phyloP scores from a whole-genome alignment of 2,329 filamentous ascomycete species.

The Phoma herbarum region DNA sequence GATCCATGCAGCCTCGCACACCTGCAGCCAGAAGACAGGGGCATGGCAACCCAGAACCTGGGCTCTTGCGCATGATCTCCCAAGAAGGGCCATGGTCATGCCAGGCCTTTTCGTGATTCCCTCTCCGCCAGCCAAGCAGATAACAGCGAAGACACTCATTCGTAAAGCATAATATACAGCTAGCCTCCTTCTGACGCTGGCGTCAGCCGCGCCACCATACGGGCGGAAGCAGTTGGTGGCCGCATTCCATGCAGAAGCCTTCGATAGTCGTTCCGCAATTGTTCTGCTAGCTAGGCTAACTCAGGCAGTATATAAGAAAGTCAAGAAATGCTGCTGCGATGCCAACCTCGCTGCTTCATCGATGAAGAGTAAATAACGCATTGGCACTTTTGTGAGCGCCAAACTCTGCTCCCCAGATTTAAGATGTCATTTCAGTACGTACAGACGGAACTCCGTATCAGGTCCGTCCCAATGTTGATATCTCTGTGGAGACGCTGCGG shows the following conservation, averaged over 20 bases:
- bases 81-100: slow-evolving; percentile 8
- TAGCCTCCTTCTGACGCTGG: slow-evolving; percentile 11
- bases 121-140: slow-evolving; percentile 19
- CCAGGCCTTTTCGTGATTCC: slow-evolving; percentile 3
- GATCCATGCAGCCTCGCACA: slow-evolving; percentile 7
- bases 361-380: slow-evolving; percentile 14
- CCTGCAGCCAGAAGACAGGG: neutral
- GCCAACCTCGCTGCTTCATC: slow-evolving; percentile 7
- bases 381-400: neutral
- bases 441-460: slow-evolving; percentile 7
- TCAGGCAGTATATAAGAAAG: slow-evolving; percentile 16
- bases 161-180: neutral
- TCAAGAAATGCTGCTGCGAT: slow-evolving; percentile 14
- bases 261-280: slow-evolving; percentile 21
- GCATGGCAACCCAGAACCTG: slow-evolving; percentile 2
- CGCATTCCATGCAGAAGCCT: slow-evolving; percentile 16
- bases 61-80: slow-evolving; percentile 7
- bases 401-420: neutral
- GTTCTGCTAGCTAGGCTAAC: slow-evolving; percentile 12
- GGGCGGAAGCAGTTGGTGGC: slow-evolving; percentile 20
- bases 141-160: slow-evolving; percentile 17
- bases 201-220: slow-evolving; percentile 18
- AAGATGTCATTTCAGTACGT: slow-evolving; percentile 13
- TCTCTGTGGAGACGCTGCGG: slow-evolving; percentile 19
- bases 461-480: slow-evolving; percentile 13